Conservation (phyloP, 164 flowering plant species). For the Taxillus chinensis region DNA sequence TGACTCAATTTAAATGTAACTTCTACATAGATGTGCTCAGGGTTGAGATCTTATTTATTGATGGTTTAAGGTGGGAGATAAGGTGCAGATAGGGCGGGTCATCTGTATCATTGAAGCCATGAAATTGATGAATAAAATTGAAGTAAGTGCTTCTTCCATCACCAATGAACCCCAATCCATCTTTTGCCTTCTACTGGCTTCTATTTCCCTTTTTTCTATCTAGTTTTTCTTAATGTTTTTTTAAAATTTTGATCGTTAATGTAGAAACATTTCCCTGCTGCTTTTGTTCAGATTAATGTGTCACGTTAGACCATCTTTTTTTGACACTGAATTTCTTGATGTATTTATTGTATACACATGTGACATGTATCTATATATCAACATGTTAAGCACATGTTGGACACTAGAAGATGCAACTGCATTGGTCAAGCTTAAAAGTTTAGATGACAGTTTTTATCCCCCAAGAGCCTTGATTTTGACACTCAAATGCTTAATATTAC, state of each 20-base stretch:
- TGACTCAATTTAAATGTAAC: background rate
- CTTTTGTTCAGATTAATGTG: background rate
- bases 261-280: background rate
- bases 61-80: constrained; percentile 28
- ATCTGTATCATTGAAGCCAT: constrained; percentile 44
- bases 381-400: too few relatives aligned
- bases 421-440: too few relatives aligned
- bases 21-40: background rate
- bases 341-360: too few relatives aligned
- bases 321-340: background rate
- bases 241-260: background rate
- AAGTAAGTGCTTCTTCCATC: constrained; percentile 15
- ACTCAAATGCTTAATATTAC: too few relatives aligned
- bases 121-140: constrained; percentile 49
- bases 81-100: constrained; percentile 41
- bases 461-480: too few relatives aligned
- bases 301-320: background rate
- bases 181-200: background rate
- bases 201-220: background rate
- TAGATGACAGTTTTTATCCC: too few relatives aligned
- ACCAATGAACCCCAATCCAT: background rate
- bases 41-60: background rate
- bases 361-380: too few relatives aligned
- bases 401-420: too few relatives aligned
- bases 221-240: background rate